A percentile compares a stretch with the other conserved stretches of the same genome.
phyloP scores from a whole-genome alignment of 2,329 filamentous ascomycete genomes.

The Pezicula carpinea region DNA sequence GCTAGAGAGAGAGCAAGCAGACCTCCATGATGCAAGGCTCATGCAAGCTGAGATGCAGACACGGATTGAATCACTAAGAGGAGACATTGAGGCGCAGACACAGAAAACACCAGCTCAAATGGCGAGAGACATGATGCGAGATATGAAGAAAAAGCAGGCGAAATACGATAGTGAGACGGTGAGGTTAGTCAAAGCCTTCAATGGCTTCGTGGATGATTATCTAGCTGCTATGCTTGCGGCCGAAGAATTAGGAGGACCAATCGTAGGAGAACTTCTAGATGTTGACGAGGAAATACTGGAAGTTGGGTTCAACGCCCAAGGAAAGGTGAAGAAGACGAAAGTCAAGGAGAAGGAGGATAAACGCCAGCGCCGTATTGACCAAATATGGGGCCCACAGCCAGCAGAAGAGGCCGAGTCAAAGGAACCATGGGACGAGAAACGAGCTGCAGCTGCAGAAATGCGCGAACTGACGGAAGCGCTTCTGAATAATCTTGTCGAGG shows the following conservation, averaged over 20 bases:
- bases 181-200: constrained; percentile 58
- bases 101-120: constrained; percentile 57
- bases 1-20: constrained; percentile 46
- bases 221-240: constrained; percentile 74
- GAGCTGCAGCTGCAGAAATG: constrained; percentile 52
- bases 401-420: constrained; percentile 37
- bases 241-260: constrained; percentile 77
- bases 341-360: constrained; percentile 39
- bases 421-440: constrained; percentile 27
- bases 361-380: constrained; percentile 57
- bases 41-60: constrained; percentile 48
- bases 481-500: constrained; percentile 52
- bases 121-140: constrained; percentile 56
- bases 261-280: constrained; percentile 70
- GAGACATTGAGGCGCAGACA: constrained; percentile 51
- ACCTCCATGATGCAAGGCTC: constrained; percentile 49
- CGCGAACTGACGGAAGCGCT: constrained; percentile 55
- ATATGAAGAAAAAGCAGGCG: constrained; percentile 54
- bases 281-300: constrained; percentile 55
- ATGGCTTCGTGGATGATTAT: constrained; percentile 65
- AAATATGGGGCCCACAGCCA: constrained; percentile 47
- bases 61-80: constrained; percentile 55
- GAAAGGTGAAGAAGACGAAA: constrained; percentile 48
- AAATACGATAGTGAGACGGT: constrained; percentile 57
- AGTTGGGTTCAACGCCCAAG: constrained; percentile 56